Evolutionary conservation across 805 yeast species (phyloP), one percentile per base, ranked within the genome.

Genomic region (Candida ascalaphidarum): DNA sequence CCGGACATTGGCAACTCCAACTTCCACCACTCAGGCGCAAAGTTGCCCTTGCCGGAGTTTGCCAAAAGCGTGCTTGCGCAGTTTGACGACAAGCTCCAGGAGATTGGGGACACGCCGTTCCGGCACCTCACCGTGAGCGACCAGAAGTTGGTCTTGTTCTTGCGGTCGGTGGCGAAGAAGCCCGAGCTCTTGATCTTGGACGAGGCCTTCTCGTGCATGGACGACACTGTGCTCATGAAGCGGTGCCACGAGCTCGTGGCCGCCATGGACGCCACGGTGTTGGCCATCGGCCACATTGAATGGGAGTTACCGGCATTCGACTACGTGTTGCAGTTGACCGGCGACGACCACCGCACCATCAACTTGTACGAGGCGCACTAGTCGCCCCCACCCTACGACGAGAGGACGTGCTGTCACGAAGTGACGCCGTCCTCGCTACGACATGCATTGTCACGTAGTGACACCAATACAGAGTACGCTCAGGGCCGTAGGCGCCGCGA

Each of bases 201-300:
- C 52, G 98, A 89, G 58, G 94, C 97, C 0, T 74, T 89, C 33
- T 82, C 95, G 14, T 94, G 86, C 11, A 83, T 89, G 92, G 82
- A 80, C 22, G 77, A 74, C 29, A 70, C 64, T 55, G 32, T 3
- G 8, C 8, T 61, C 21, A 46, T 61, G 47, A 26, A 35, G 7
- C 35, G 42, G 31, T 62, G 68, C 33, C 67, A 60, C 32, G 32
- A 36, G 6, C 27, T 56, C 11, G 41, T 62, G 11, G 40, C 38
- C 7, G 26, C 32, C 5, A 30, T 46, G 2, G 33, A 40, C 6
- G 82, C 94, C 0, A 77, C 95, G 1, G 75, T 78, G 3, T 64
- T 89, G 20, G 64, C 81, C 0, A 81, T 92, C 14, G 95, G 95
- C 0, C 98, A 89, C 50, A 68, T 85, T 17, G 74, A 69, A 14